Evolutionary conservation across 1,284 basidiomycete genomes (phyloP), one percentile per base, ranked within the genome.

Genomic region (Hymenochaete sp.): DNA sequence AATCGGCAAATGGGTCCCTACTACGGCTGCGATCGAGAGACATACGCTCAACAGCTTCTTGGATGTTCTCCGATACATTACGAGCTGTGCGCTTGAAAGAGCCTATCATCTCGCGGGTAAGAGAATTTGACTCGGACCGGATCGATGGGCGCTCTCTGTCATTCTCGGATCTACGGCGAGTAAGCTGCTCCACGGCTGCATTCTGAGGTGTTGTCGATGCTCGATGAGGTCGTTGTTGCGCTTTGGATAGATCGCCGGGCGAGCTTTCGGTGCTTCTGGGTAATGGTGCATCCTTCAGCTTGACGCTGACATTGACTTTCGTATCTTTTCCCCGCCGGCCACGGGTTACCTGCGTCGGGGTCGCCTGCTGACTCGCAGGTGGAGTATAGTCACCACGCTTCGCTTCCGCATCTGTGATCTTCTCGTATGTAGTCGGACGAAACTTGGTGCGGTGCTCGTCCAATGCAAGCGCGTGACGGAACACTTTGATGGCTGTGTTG

Each of bases 381-480:
- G 39, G 44, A 14, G 16, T 26, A 33, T 24, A 50, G 36, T 50
- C 48, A 8, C 44, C 44, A 6, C 44, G 48, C 14, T 14, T n/a
- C 10, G 48, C 48, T 28, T 45, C 44, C 21, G 42, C 38, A 7
- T 11, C 36, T 6, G 38, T 50, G 39, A 44, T 47, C 8, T 24
- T 35, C 40, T 45, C 18, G 45, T 51, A 53, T 22, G 51, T 28
- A 26, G 45, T 50, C 8, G 51, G 47, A 22, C 40, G 50, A 48
- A 56, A 57, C 32, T 47, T 45, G 11, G 46, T 52, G 36, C 60
- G 56, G 16, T 59, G 59, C 42, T 71, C 69, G 50, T 71, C 69
- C 13, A 71, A 60, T 1, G 67, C 56, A 8, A 70, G 46, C 4
- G 67, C 67, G 26, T 71, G 69, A 8, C 68, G 55, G 46, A 70